Conservation (phyloP, 352 stramenopile genomes). For the Blastocystis sp. region DNA sequence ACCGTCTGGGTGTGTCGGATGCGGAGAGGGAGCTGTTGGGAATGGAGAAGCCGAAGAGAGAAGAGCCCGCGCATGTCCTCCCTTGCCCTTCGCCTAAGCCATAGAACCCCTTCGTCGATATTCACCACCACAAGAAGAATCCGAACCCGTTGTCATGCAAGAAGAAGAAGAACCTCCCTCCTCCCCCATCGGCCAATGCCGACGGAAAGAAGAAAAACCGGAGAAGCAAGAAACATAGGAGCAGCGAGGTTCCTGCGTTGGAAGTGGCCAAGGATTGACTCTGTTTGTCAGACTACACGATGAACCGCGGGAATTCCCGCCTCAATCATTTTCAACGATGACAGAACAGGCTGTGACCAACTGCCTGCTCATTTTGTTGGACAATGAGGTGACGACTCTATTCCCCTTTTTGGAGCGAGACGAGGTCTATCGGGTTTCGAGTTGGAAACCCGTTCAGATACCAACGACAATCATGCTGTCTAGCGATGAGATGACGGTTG, state of each 20-base stretch:
- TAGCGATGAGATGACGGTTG: conserved; percentile 10
- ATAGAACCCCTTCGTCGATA: conserved; percentile 56
- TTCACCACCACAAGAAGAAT: conserved; percentile 60
- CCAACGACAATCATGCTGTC: background rate
- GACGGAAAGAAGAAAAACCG: conserved; percentile 34
- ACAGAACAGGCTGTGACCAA: background rate
- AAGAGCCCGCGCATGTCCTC: conserved; percentile 29
- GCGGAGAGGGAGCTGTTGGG: conserved; percentile 32
- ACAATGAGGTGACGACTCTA: background rate
- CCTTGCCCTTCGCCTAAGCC: background rate
- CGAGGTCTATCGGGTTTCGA: background rate
- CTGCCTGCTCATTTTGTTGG: background rate
- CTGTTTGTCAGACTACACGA: background rate
- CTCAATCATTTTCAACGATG: background rate
- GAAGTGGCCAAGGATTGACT: background rate
- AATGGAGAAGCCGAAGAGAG: conserved; percentile 34
- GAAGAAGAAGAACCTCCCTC: conserved; percentile 58
- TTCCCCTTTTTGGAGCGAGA: background rate
- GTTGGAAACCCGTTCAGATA: background rate
- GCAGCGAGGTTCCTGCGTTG: background rate
- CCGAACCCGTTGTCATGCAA: conserved; percentile 47
- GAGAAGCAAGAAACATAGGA: conserved; percentile 32
- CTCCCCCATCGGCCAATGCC: background rate
- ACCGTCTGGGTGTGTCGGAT: conserved; percentile 5
- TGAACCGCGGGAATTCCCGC: background rate